Percentiles rank a stretch among this genome's conserved stretches.
phyloP scores from a whole-genome alignment of 2,329 filamentous ascomycete species.

The Diplodia sapinea region DNA sequence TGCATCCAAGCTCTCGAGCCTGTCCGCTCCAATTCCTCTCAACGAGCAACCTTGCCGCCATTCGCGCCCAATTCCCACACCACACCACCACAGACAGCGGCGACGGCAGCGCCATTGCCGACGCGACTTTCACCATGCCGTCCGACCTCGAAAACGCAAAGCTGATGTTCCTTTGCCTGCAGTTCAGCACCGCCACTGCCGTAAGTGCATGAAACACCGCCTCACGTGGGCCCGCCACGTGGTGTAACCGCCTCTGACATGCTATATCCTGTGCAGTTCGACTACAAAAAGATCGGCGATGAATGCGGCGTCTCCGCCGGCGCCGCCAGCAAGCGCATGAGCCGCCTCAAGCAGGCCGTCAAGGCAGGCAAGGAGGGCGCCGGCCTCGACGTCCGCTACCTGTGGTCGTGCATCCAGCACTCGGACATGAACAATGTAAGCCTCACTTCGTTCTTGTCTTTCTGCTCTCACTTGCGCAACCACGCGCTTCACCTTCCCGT shows the following conservation, averaged over 20 bases:
- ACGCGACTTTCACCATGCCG: neutral
- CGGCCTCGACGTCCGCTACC: slow-evolving; percentile 15
- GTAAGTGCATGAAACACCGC: slow-evolving; percentile 2
- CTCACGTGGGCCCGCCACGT: too few relatives aligned
- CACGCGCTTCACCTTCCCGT: neutral
- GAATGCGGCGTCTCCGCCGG: slow-evolving; percentile 34
- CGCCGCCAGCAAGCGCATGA: slow-evolving; percentile 44
- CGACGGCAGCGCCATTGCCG: neutral
- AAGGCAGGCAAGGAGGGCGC: slow-evolving; percentile 34
- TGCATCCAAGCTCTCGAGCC: neutral
- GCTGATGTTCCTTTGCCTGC: slow-evolving; percentile 15
- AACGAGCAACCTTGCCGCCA: neutral
- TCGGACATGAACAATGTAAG: slow-evolving; percentile 14
- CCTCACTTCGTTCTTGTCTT: neutral
- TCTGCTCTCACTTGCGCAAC: neutral
- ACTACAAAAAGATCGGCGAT: slow-evolving; percentile 20
- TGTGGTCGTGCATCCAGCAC: slow-evolving; percentile 16
- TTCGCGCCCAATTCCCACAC: neutral
- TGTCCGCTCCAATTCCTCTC: neutral
- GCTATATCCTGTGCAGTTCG: neutral
- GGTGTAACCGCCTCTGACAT: neutral
- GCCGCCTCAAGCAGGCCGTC: slow-evolving; percentile 42
- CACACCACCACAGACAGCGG: neutral
- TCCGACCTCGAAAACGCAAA: slow-evolving; percentile 20
- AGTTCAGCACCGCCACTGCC: neutral